Evolutionary conservation across 345 rosid species (phyloP).

Genomic region (Syzygium grande): DNA sequence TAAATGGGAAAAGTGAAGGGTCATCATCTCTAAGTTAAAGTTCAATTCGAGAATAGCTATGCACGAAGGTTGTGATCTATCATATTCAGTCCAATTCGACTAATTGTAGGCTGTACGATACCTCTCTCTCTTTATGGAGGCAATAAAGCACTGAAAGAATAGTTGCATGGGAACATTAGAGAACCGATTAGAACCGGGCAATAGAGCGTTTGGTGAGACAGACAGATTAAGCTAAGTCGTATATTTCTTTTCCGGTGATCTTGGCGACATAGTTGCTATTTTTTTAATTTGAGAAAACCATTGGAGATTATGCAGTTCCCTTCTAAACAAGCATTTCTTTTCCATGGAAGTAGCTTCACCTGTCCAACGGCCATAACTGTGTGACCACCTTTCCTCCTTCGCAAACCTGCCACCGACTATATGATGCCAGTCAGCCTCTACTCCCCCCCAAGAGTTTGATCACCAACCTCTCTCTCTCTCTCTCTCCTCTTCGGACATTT

Average conservation of each 20-base stretch:
- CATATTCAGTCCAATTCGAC: background rate
- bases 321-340: background rate
- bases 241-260: background rate
- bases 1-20: background rate
- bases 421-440: background rate
- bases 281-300: background rate
- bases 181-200: background rate
- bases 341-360: slow-evolving; percentile 14
- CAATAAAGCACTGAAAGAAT: background rate
- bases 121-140: background rate
- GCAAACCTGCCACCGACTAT: background rate
- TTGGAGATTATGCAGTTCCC: background rate
- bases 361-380: slow-evolving; percentile 7
- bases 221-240: background rate
- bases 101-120: background rate
- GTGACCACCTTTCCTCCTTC: slow-evolving; percentile 1
- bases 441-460: background rate
- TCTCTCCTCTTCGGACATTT: background rate
- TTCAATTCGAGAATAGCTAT: background rate
- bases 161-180: background rate
- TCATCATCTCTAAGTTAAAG: background rate
- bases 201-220: background rate
- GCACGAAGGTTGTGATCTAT: background rate
- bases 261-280: background rate
- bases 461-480: background rate